Evolutionary conservation across 2,329 filamentous ascomycete species (phyloP).

Genomic region (Neonectria ditissima): DNA sequence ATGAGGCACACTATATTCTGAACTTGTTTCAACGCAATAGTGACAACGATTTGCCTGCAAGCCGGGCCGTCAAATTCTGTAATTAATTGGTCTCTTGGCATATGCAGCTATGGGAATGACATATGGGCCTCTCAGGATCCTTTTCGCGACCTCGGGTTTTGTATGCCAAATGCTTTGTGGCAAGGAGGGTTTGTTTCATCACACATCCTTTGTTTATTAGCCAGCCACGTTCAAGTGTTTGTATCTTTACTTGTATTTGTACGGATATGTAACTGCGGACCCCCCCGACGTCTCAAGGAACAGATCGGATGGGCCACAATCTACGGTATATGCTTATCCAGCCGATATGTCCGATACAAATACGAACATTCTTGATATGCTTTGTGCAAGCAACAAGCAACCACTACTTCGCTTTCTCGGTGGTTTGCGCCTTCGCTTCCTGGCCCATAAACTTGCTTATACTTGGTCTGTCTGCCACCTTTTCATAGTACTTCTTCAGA

Average conservation of each 20-base stretch:
- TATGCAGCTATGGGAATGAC: constrained; percentile 7
- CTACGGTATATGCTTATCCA: constrained; percentile 2
- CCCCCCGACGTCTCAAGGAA: background rate
- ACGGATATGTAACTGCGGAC: background rate
- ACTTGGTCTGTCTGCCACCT: constrained; percentile 38
- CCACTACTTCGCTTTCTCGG: background rate
- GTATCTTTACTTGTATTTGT: background rate
- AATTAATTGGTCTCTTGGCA: constrained; percentile 1
- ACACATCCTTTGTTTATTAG: background rate
- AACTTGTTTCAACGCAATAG: background rate
- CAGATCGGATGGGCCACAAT: too few species aligned
- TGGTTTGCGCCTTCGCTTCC: background rate
- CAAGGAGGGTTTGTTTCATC: background rate
- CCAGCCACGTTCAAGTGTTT: background rate
- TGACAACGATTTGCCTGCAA: constrained; percentile 8
- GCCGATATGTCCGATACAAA: background rate
- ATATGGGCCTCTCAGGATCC: background rate
- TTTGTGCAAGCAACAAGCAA: background rate
- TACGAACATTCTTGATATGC: background rate
- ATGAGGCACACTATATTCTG: constrained; percentile 31
- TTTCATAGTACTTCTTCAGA: constrained; percentile 55
- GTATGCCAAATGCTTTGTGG: background rate
- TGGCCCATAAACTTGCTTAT: constrained; percentile 40
- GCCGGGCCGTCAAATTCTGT: constrained; percentile 6
- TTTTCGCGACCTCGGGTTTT: background rate